phyloP scores from a whole-genome alignment of 2,329 filamentous ascomycete genomes.

The Fusarium brevicatenulatum region DNA sequence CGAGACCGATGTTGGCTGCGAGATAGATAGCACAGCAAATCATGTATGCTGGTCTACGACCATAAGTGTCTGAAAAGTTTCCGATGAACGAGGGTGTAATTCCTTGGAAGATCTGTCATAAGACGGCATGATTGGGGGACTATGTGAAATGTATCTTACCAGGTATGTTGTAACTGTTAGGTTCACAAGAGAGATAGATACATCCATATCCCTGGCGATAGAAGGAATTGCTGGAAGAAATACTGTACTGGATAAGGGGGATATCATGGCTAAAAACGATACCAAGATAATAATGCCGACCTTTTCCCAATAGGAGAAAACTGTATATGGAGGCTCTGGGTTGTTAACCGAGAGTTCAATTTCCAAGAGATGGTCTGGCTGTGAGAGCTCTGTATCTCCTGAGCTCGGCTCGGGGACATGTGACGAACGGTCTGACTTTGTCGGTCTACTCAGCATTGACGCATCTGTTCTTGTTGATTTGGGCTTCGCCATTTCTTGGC shows the following conservation, averaged over 20 bases:
- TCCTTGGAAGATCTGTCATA: background rate
- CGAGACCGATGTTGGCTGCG: background rate
- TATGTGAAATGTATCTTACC: background rate
- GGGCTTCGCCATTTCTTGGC: background rate
- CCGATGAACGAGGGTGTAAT: background rate
- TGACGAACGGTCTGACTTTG: background rate
- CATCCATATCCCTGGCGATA: background rate
- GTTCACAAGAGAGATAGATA: background rate
- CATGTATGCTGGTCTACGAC: background rate
- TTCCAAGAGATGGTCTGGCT: background rate
- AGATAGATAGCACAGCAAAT: background rate
- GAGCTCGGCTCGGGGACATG: background rate
- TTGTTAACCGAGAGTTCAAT: rapidly evolving
- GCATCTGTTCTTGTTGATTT: background rate
- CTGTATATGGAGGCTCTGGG: background rate
- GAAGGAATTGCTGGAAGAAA: background rate
- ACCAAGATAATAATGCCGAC: background rate
- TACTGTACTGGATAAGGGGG: background rate
- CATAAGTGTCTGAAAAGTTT: background rate
- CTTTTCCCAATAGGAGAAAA: background rate
- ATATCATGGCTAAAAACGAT: background rate
- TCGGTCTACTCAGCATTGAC: background rate
- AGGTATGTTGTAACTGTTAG: background rate
- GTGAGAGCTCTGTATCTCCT: background rate
- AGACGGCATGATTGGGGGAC: background rate